A percentile compares a stretch with the other conserved stretches of the same genome.
These are phyloP conservation scores for Aspergillus sp. DNA, from an alignment of 2,329 filamentous ascomycete genomes.

Conservation along the genomic window DNA sequence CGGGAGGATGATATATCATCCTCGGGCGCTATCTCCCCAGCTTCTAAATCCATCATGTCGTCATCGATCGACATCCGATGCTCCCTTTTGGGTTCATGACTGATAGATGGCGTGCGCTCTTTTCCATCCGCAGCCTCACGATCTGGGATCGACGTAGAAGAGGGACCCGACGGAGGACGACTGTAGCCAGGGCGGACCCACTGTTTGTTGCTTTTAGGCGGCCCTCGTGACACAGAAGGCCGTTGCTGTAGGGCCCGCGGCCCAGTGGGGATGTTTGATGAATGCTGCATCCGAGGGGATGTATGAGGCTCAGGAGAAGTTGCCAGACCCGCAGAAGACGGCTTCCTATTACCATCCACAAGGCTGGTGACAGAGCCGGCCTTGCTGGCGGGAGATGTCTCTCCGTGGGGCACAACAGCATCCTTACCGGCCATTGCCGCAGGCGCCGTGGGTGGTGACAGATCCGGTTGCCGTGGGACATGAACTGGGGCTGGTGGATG, in stretches of 20 bases:
- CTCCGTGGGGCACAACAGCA: constrained; percentile 14
- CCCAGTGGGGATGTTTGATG: constrained; percentile 41
- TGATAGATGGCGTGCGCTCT: constrained; percentile 18
- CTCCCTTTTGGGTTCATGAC: constrained; percentile 21
- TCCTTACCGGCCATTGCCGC: constrained; percentile 35
- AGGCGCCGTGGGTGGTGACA: constrained; percentile 38
- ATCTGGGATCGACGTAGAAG: constrained; percentile 23
- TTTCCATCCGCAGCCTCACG: constrained; percentile 34
- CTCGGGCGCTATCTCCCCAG: constrained; percentile 16
- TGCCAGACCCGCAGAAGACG: constrained; percentile 26
- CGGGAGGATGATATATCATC: constrained; percentile 9
- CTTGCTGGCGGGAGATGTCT: constrained; percentile 20
- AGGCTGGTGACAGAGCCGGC: constrained; percentile 22
- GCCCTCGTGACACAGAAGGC: constrained; percentile 29
- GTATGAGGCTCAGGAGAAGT: constrained; percentile 34
- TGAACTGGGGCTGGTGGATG: constrained; percentile 14
- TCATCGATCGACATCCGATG: constrained; percentile 13
- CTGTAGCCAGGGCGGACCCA: constrained; percentile 40
- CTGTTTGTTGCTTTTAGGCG: constrained; percentile 37
- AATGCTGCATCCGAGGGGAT: constrained; percentile 35
- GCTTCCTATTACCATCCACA: constrained; percentile 25
- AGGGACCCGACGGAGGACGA: constrained; percentile 22
- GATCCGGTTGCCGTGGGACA: constrained; percentile 26
- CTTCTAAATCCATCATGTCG: constrained; percentile 12
- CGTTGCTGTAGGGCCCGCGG: constrained; percentile 42